Evolutionary conservation across 345 rosid genomes (phyloP).

Genomic region (Chamaenerion angustifolium): DNA sequence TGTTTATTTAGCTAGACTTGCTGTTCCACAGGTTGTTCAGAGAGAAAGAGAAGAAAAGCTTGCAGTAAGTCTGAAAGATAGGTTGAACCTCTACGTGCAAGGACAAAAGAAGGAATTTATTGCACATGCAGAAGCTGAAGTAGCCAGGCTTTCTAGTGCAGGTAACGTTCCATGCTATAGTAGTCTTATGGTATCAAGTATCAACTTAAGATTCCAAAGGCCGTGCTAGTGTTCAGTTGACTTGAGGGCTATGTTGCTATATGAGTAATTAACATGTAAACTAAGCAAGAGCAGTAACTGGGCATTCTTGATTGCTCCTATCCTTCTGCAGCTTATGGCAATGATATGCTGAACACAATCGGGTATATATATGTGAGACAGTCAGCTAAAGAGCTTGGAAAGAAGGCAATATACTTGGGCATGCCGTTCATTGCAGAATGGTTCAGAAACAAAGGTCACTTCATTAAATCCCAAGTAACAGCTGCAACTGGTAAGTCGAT

Average conservation of each 20-base stretch:
- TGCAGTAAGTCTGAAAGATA: constrained; percentile 49
- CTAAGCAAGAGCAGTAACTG: too few relatives aligned
- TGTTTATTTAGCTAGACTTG: not conserved
- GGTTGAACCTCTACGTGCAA: constrained; percentile 63
- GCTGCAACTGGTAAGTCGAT: constrained; percentile 80
- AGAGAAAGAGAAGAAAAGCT: constrained; percentile 97
- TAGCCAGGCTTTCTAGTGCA: constrained; percentile 70
- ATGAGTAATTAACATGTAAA: too few relatives aligned
- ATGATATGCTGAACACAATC: constrained; percentile 85
- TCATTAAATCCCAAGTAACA: constrained; percentile 90
- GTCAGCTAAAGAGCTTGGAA: constrained; percentile 95
- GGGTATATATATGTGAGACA: constrained; percentile 88
- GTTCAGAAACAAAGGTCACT: constrained; percentile 95
- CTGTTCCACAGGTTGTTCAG: constrained; percentile 58
- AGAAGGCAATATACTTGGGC: constrained; percentile 70
- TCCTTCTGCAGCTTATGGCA: constrained; percentile 63
- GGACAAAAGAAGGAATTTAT: constrained; percentile 64
- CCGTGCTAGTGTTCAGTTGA: too few relatives aligned
- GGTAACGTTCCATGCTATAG: constrained; percentile 22
- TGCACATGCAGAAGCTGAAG: constrained; percentile 67
- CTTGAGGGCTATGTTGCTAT: too few relatives aligned
- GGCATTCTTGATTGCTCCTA: too few relatives aligned
- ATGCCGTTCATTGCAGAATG: constrained; percentile 94
- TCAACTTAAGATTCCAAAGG: too few relatives aligned
- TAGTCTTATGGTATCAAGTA: not conserved